phyloP scores from a whole-genome alignment of 768 basidiomycete genomes.

The Pulveroboletus sp. region DNA sequence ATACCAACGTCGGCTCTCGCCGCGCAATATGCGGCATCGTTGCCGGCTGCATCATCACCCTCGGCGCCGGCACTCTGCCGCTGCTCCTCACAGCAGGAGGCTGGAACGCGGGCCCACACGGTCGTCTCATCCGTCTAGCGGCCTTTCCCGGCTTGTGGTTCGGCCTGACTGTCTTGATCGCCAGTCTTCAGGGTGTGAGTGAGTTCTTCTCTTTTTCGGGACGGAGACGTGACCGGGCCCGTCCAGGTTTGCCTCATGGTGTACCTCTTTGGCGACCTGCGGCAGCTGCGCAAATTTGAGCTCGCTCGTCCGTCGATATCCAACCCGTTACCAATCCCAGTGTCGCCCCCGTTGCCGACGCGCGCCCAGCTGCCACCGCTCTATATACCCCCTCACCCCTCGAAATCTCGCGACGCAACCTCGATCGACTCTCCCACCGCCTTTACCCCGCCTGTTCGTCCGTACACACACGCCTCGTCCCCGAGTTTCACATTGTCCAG shows the following conservation, averaged over 20 bases:
- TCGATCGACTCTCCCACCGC: slow-evolving; percentile 14
- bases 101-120: slow-evolving; percentile 28
- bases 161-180: slow-evolving; percentile 57
- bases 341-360: slow-evolving; percentile 5
- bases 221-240: no score
- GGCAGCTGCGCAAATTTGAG: slow-evolving; percentile 76
- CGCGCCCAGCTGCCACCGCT: background rate
- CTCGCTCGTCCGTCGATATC: slow-evolving; percentile 67
- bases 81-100: slow-evolving; percentile 46
- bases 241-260: slow-evolving; percentile 60
- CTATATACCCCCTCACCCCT: slow-evolving; percentile 6
- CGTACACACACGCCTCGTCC: slow-evolving; percentile 8
- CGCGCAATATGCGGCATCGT: slow-evolving; percentile 67
- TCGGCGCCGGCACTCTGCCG: slow-evolving; percentile 48
- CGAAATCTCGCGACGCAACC: background rate
- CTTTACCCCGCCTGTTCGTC: background rate
- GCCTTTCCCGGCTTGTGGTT: slow-evolving; percentile 70
- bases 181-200: slow-evolving; percentile 63
- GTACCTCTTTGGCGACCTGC: slow-evolving; percentile 74
- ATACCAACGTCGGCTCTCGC: slow-evolving; percentile 64
- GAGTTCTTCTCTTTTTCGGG: background rate
- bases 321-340: slow-evolving; percentile 29
- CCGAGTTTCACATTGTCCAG: slow-evolving; percentile 7
- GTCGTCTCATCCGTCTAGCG: slow-evolving; percentile 52
- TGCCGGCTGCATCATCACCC: slow-evolving; percentile 50